phyloP scores from a whole-genome alignment of 2,329 filamentous ascomycete genomes.

The Colletotrichum tamarilloi region DNA sequence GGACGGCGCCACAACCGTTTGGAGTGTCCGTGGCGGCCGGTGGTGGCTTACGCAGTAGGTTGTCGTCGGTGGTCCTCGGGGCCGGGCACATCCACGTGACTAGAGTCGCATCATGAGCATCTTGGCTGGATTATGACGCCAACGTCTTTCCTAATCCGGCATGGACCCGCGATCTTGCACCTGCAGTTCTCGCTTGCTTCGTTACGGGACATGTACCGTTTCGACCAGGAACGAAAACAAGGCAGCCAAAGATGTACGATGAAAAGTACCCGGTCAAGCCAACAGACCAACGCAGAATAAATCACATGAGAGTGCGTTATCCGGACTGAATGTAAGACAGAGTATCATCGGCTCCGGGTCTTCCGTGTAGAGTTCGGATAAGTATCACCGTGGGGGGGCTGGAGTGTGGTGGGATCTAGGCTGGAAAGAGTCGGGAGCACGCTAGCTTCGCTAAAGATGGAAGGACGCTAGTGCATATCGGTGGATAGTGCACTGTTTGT shows the following conservation, averaged over 20 bases:
- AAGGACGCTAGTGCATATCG: constrained; percentile 15
- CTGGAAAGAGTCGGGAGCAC: neutral
- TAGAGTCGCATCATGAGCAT: constrained; percentile 22
- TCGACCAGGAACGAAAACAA: neutral
- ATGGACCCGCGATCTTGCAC: constrained; percentile 8
- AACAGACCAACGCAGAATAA: neutral
- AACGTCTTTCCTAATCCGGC: constrained; percentile 17
- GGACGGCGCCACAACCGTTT: constrained; percentile 29
- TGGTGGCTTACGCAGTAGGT: neutral
- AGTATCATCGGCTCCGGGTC: neutral
- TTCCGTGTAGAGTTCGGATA: neutral
- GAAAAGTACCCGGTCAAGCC: neutral
- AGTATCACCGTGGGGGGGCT: neutral
- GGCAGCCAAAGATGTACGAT: neutral
- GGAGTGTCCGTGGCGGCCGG: constrained; percentile 25
- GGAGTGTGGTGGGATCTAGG: constrained; percentile 4
- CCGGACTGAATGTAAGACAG: neutral
- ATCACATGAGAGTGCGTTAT: neutral
- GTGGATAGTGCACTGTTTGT: constrained; percentile 31
- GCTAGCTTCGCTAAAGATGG: constrained; percentile 16
- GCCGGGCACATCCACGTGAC: constrained; percentile 24
- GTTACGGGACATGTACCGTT: neutral
- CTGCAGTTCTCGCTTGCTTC: neutral
- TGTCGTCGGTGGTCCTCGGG: constrained; percentile 15
- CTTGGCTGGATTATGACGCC: constrained; percentile 28